Percentiles rank a stretch among this genome's conserved stretches.
Evolutionary conservation across 2,329 filamentous ascomycete species (phyloP).

Genomic region (Huntiella decipiens): DNA sequence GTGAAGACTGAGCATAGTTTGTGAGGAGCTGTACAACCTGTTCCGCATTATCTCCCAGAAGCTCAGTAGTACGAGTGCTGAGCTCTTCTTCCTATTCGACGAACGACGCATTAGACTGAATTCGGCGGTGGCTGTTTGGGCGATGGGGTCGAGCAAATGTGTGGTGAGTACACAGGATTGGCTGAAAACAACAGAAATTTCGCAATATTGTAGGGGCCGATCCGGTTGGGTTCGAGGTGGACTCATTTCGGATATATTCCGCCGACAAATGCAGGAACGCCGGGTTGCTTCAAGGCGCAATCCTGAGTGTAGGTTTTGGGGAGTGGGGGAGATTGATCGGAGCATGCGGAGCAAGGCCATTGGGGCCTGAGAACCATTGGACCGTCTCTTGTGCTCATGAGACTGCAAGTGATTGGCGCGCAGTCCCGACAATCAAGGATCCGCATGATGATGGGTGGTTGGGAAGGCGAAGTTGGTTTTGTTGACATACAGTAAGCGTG

Average conservation of each 20-base stretch:
- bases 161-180: background rate
- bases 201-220: background rate
- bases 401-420: too few species aligned
- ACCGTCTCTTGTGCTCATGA: too few species aligned
- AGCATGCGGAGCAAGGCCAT: too few species aligned
- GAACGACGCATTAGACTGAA: slow-evolving; percentile 25
- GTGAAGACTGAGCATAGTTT: slow-evolving; percentile 79
- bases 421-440: too few species aligned
- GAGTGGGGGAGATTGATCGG: too few species aligned
- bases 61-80: slow-evolving; percentile 62
- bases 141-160: background rate
- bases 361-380: too few species aligned
- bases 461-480: slow-evolving; percentile 19
- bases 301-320: too few species aligned
- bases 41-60: slow-evolving; percentile 76
- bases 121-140: slow-evolving; percentile 14
- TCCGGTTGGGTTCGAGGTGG: too few species aligned
- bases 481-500: slow-evolving; percentile 86
- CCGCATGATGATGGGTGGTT: background rate
- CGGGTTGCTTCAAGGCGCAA: too few species aligned
- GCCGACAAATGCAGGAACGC: too few species aligned
- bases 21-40: slow-evolving; percentile 75
- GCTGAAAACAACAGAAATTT: background rate
- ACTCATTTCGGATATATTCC: too few species aligned
- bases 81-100: slow-evolving; percentile 82